Base-by-base conservation (phyloP, 441 rosid genomes). In the Adansonia rubrostipa region DNA sequence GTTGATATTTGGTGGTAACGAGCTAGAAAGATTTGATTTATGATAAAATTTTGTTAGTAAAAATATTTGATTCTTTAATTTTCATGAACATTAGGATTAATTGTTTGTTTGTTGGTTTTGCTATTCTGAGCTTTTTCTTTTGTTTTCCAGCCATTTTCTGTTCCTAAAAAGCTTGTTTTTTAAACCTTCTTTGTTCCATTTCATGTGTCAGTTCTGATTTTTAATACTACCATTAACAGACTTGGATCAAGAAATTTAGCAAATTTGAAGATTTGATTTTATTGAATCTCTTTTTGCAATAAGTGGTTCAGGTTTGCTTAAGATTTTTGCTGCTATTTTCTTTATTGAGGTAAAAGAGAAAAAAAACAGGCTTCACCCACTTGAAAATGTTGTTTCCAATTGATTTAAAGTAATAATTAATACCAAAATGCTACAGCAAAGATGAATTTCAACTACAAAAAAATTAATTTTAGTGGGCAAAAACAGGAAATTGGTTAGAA, bases 51-150 rank as follows among this genome's bases (percentile, higher is more conserved):
- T 48, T 4, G 15, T 69, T 22, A 22, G 72, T 19, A 2, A 19
- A 62, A 62, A 36, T 15, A 33, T 53, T 10, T 54, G 75, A 71
- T 71, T 71, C 62, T 53, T 71, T 54, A n/a, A 28, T 53, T 71
- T 50, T 28, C 75, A n/a, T 9, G 71, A n/a, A n/a, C 20, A 42
- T 66, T 42, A 28, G 9, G 42, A 36, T 36, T 36, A 36, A 36
- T 36, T 5, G 42, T 36, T 36, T 36, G 42, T 36, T 36, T 17
- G 61, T 56, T 56, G 19, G 61, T 56, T 56, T 56, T 9, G 44
- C n/a, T 62, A 13, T 33, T 67, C 28, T 42, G n/a, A 9, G 9
- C 5, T 9, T 67, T 17, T 9, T n/a, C 15, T 66, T 66, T 17
- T 36, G 13, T n/a, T 65, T 42, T 66, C 11, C 51, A 4, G 71